Conservation (phyloP, 208 protist species). For the Trypanosoma brucei region DNA sequence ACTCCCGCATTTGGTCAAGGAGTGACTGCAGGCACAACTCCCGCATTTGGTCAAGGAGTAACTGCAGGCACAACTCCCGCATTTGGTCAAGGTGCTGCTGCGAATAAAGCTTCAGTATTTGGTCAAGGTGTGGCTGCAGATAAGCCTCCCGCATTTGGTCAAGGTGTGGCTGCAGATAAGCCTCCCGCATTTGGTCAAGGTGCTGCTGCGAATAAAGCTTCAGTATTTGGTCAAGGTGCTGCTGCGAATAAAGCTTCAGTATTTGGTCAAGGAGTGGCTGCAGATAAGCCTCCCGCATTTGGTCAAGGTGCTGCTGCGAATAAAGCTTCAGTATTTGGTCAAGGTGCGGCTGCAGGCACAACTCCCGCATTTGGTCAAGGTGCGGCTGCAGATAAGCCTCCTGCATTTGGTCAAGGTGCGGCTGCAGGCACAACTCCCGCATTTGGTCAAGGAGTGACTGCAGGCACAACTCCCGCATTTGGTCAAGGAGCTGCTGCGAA, state of each 20-base stretch:
- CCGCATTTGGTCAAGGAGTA: no score
- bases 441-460: neutral
- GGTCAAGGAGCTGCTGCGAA: constrained; percentile 3
- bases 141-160: neutral
- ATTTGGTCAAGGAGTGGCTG: neutral
- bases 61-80: neutral
- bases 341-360: neutral
- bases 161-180: neutral
- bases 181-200: neutral
- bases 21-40: no score
- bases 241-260: constrained; percentile 5
- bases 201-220: constrained; percentile 5
- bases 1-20: no score
- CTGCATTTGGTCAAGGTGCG: constrained; percentile 12
- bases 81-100: constrained; percentile 11
- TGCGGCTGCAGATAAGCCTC: constrained; percentile 1
- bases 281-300: constrained; percentile 1
- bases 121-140: neutral
- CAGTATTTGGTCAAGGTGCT: neutral
- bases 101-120: no score
- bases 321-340: constrained; percentile 1
- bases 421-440: constrained; percentile 2
- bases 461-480: constrained; percentile 1
- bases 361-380: constrained; percentile 14
- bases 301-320: neutral